A percentile compares a stretch with the other conserved stretches of the same genome.
phyloP scores from a whole-genome alignment of 2,329 filamentous ascomycete genomes.

The Helicocarpus griseus region DNA sequence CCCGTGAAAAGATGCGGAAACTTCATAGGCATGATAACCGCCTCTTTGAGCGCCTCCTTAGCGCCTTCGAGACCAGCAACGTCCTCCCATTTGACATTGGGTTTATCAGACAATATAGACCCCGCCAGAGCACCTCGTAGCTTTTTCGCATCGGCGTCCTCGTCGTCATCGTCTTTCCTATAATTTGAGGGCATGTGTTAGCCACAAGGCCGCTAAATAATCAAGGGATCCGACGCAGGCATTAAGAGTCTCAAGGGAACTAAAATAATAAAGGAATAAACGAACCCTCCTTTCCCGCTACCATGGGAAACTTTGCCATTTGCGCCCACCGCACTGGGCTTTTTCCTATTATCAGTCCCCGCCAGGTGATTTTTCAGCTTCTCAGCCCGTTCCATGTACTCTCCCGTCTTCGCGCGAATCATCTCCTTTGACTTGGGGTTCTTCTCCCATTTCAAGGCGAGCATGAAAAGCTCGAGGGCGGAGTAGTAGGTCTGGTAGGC shows the following conservation, averaged over 20 bases:
- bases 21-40: slow-evolving; percentile 94
- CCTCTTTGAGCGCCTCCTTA: slow-evolving; percentile 96
- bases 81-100: slow-evolving; percentile 96
- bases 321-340: slow-evolving; percentile 42
- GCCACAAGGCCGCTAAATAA: slow-evolving; percentile 5
- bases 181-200: slow-evolving; percentile 3
- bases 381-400: slow-evolving; percentile 98
- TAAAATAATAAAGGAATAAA: slow-evolving; percentile 6
- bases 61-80: slow-evolving; percentile 88
- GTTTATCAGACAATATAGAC: slow-evolving; percentile 88
- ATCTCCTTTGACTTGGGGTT: slow-evolving; percentile 95
- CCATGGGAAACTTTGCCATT: slow-evolving; percentile 43
- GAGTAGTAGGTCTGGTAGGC: slow-evolving; percentile 95
- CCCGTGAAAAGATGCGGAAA: slow-evolving; percentile 94
- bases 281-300: slow-evolving; percentile 46
- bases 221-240: not conserved
- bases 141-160: slow-evolving; percentile 92
- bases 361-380: slow-evolving; percentile 89
- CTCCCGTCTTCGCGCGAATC: slow-evolving; percentile 86
- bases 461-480: slow-evolving; percentile 95
- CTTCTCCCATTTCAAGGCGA: slow-evolving; percentile 99
- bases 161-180: slow-evolving; percentile 51
- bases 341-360: slow-evolving; percentile 47
- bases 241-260: not conserved
- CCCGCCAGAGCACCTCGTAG: slow-evolving; percentile 80